phyloP scores from a whole-genome alignment of 2,329 filamentous ascomycete species.

The Hymenoscyphus albidus region DNA sequence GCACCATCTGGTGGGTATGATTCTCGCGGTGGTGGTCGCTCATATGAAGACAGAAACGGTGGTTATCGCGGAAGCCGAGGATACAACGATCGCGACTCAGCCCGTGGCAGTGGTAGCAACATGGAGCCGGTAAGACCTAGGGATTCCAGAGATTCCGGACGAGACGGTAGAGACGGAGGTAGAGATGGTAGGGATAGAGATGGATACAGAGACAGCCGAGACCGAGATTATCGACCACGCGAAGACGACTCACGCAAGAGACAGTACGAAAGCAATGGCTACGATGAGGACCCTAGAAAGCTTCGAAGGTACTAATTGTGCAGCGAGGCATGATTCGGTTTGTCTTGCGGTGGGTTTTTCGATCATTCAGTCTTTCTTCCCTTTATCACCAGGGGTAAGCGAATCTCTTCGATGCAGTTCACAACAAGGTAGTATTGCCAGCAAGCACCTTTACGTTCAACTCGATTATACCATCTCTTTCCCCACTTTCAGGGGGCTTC shows the following conservation, averaged over 20 bases:
- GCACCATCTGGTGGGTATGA: slow-evolving; percentile 48
- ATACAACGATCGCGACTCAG: slow-evolving; percentile 38
- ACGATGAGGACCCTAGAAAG: slow-evolving; percentile 75
- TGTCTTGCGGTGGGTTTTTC: slow-evolving; percentile 49
- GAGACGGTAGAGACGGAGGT: slow-evolving; percentile 39
- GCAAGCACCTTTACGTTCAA: slow-evolving; percentile 13
- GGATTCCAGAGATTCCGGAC: slow-evolving; percentile 51
- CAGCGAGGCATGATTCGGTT: slow-evolving; percentile 31
- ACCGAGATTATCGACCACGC: slow-evolving; percentile 41
- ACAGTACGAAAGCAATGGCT: slow-evolving; percentile 59
- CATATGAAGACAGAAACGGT: slow-evolving; percentile 55
- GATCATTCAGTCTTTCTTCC: slow-evolving; percentile 37
- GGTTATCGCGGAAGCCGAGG: slow-evolving; percentile 42
- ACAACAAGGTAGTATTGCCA: slow-evolving; percentile 34
- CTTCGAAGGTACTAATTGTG: slow-evolving; percentile 57
- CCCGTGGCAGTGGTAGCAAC: slow-evolving; percentile 60
- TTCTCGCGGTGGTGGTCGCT: slow-evolving; percentile 51
- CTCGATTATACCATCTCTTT: neutral
- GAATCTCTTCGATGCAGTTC: slow-evolving; percentile 30
- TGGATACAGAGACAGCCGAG: slow-evolving; percentile 45
- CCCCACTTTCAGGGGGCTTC: neutral
- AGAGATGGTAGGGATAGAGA: slow-evolving; percentile 49
- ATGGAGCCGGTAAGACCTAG: slow-evolving; percentile 75
- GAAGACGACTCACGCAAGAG: slow-evolving; percentile 51
- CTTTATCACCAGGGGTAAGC: slow-evolving; percentile 39